Evolutionary conservation across 148 eudicot species (phyloP).

Genomic region (Silene uniflora): DNA sequence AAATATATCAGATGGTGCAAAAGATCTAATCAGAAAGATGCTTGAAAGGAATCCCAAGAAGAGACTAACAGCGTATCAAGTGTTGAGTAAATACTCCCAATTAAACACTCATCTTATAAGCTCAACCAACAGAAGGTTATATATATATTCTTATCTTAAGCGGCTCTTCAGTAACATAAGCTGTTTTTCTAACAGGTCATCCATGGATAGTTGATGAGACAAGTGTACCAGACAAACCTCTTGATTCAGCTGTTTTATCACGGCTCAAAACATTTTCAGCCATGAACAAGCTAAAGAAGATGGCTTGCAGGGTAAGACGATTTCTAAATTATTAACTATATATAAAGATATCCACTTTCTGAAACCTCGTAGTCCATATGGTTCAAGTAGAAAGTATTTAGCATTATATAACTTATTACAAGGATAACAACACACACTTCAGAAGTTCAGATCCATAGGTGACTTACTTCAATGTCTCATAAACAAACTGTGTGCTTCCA

Average conservation of each 20-base stretch:
- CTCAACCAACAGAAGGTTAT: not conserved
- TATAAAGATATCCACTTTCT: not conserved
- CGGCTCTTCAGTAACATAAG: not conserved
- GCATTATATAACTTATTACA: not conserved
- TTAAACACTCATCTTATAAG: constrained; percentile 13
- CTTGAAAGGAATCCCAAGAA: constrained; percentile 52
- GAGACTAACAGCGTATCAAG: constrained; percentile 64
- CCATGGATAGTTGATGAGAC: constrained; percentile 78
- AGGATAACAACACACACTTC: too few species aligned
- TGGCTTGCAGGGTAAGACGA: constrained; percentile 65
- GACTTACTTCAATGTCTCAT: too few species aligned
- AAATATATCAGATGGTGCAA: constrained; percentile 61
- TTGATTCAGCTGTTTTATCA: constrained; percentile 68
- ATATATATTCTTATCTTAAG: not conserved
- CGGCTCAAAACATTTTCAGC: constrained; percentile 73
- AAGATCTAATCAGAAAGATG: constrained; percentile 61
- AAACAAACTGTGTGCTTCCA: not conserved
- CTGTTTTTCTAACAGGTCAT: constrained; percentile 48
- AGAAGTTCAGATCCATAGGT: too few species aligned
- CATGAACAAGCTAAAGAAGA: constrained; percentile 86
- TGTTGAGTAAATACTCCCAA: constrained; percentile 42
- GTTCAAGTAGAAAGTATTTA: not conserved
- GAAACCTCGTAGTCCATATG: not conserved
- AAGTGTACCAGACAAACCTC: constrained; percentile 65
- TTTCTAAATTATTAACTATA: constrained; percentile 1